Conservation (phyloP, 2,329 filamentous ascomycete species). For the Triangularia verruculosa region DNA sequence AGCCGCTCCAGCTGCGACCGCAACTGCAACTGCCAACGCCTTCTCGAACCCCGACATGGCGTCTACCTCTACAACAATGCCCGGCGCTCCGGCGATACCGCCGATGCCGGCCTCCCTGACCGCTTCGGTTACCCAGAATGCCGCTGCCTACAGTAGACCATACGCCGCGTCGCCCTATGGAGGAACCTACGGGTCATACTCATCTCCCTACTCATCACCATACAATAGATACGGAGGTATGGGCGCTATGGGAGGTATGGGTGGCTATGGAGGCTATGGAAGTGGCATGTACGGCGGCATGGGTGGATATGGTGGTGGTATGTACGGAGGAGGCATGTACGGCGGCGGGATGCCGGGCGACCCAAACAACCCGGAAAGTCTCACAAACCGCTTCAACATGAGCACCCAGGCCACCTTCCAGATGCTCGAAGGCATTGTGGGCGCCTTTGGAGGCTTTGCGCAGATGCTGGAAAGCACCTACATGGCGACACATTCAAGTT, state of each 20-base stretch:
- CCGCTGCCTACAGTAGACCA: slow-evolving; percentile 69
- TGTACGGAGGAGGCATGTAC: slow-evolving; percentile 24
- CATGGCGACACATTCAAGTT: slow-evolving; percentile 98
- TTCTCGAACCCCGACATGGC: slow-evolving; percentile 41
- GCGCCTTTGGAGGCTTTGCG: slow-evolving; percentile 93
- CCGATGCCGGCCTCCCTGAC: slow-evolving; percentile 74
- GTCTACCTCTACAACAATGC: slow-evolving; percentile 39
- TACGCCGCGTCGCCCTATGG: slow-evolving; percentile 39
- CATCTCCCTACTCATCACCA: slow-evolving; percentile 49
- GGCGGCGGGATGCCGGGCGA: slow-evolving; percentile 49
- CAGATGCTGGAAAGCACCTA: slow-evolving; percentile 99
- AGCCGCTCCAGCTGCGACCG: slow-evolving; percentile 37
- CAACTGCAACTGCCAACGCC: slow-evolving; percentile 42
- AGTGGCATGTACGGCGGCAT: slow-evolving; percentile 31
- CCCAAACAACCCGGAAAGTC: slow-evolving; percentile 85
- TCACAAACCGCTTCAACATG: slow-evolving; percentile 93
- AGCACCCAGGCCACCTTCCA: slow-evolving; percentile 96
- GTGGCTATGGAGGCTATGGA: slow-evolving; percentile 46
- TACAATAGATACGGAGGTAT: slow-evolving; percentile 31
- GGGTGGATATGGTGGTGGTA: slow-evolving; percentile 39
- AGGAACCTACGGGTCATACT: slow-evolving; percentile 41
- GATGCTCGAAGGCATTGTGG: slow-evolving; percentile 95
- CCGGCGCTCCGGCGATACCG: slow-evolving; percentile 53
- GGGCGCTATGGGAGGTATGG: slow-evolving; percentile 16
- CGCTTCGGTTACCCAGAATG: slow-evolving; percentile 81